Base-by-base conservation (phyloP, 805 yeast species). In the Cyberlindnera saturnus region DNA sequence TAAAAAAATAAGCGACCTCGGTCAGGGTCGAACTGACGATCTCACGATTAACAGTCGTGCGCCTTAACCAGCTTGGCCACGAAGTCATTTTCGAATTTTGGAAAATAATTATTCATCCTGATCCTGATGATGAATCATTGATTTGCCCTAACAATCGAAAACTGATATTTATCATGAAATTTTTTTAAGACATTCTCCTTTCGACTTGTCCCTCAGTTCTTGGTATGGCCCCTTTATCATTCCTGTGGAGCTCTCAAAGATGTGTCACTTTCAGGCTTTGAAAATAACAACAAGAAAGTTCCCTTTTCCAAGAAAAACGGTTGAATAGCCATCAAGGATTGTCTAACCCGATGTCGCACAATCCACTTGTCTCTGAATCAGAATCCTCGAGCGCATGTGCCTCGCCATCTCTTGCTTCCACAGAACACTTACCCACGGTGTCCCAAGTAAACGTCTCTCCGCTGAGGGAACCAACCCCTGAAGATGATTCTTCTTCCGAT, bases 11-110 rank as follows among this genome's bases (percentile, higher is more conserved):
- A 57, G 51, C 69, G 65, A 69, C 66, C 70, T 61, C 67, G 65
- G 67, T 58, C 70, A 69, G 71, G 71, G 68, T 66, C 66, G 71
- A 66, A 66, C 71, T 69, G 70, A 59, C 67, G 66, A 66, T 66
- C 71, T 66, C 64, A 67, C 62, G 71, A 66, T 66, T 66, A 66
- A 69, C 66, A 66, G 71, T 66, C 71, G 62, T 67, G 64, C 71
- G 71, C 71, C 70, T 66, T 66, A 49, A 49, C 53, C 53, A 49
- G 42, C 53, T 49, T 49, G 53, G 53, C 53, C 53, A 49, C 51
- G 49, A 37, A 49, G 53, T 49, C 53, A 3, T 16, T 15, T 33
- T 17, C 18, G 28, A 23, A 23, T 10, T 23, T 23, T 6, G 8
- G 5, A 20, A 20, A 17, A 17, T 17, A 17, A 17, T 17, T 17